These are phyloP conservation scores for Chlorella vulgaris DNA, from an alignment of 139 green algal species.

Conservation along the genomic window DNA sequence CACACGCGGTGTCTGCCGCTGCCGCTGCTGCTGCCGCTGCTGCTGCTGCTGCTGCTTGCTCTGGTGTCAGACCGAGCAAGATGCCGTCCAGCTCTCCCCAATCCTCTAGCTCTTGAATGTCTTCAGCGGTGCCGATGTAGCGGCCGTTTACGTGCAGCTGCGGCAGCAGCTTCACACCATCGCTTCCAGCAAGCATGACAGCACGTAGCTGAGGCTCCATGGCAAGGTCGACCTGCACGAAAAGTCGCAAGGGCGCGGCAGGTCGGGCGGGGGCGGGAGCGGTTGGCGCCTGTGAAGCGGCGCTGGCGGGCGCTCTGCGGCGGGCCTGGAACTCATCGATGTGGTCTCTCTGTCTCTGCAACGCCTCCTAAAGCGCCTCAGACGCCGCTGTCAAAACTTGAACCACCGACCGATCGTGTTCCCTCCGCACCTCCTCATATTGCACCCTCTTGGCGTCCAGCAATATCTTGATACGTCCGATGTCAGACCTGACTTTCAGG, in stretches of 20 bases:
- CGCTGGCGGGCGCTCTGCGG: no score
- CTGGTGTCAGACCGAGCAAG: background rate
- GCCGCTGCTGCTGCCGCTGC: slow-evolving; percentile 2
- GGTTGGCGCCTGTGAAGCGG: background rate
- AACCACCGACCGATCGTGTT: background rate
- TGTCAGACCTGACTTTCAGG: slow-evolving; percentile 57
- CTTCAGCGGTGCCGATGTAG: slow-evolving; percentile 27
- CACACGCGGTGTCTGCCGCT: background rate
- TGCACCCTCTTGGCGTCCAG: slow-evolving; percentile 59
- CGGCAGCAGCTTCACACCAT: slow-evolving; percentile 43
- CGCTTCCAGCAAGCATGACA: slow-evolving; percentile 54
- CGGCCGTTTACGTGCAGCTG: slow-evolving; percentile 69
- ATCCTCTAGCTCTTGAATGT: slow-evolving; percentile 52
- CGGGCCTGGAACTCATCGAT: no score
- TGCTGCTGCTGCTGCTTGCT: slow-evolving; percentile 3
- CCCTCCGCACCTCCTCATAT: slow-evolving; percentile 48
- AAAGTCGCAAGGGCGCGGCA: background rate
- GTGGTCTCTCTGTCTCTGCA: no score
- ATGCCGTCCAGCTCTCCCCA: slow-evolving; percentile 41
- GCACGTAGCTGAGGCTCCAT: slow-evolving; percentile 28
- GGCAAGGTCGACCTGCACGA: slow-evolving; percentile 70
- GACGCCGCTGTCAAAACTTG: no score
- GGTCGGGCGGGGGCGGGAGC: background rate
- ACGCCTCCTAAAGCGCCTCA: no score
- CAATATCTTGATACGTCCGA: slow-evolving; percentile 49